Percentiles rank a stretch among this genome's conserved stretches.
phyloP scores from a whole-genome alignment of 371 early-diverging fungal species.

The Actinomucor elegans region DNA sequence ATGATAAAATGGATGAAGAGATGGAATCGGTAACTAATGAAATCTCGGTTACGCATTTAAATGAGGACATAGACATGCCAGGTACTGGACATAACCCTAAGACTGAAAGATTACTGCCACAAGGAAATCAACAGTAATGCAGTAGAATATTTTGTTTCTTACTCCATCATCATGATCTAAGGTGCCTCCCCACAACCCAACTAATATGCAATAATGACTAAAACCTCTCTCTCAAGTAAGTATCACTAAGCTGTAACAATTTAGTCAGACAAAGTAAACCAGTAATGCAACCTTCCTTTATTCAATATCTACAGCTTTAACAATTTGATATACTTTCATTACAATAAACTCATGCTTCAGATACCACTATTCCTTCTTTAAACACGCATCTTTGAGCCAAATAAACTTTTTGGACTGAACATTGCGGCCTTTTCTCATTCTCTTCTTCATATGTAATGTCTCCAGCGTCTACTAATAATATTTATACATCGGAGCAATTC shows the following conservation, averaged over 20 bases:
- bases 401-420: neutral
- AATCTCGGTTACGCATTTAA: too few species aligned
- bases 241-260: constrained; percentile 6
- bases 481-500: neutral
- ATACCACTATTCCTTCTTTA: neutral
- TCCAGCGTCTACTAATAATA: neutral
- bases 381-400: constrained; percentile 1
- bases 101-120: too few species aligned
- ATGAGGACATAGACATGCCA: too few species aligned
- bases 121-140: too few species aligned
- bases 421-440: constrained; percentile 6
- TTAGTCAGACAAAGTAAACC: neutral
- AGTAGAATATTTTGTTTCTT: too few species aligned
- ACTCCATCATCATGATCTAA: neutral
- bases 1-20: too few species aligned
- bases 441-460: neutral
- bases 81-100: too few species aligned
- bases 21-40: too few species aligned
- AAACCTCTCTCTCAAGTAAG: neutral
- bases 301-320: constrained; percentile 1
- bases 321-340: neutral
- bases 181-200: neutral
- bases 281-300: constrained; percentile 2
- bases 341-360: constrained; percentile 6
- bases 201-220: neutral